Percentiles rank a stretch among this genome's conserved stretches.
Evolutionary conservation across 441 rosid species (phyloP).

Genomic region (Euphorbia schlechtendalii): DNA sequence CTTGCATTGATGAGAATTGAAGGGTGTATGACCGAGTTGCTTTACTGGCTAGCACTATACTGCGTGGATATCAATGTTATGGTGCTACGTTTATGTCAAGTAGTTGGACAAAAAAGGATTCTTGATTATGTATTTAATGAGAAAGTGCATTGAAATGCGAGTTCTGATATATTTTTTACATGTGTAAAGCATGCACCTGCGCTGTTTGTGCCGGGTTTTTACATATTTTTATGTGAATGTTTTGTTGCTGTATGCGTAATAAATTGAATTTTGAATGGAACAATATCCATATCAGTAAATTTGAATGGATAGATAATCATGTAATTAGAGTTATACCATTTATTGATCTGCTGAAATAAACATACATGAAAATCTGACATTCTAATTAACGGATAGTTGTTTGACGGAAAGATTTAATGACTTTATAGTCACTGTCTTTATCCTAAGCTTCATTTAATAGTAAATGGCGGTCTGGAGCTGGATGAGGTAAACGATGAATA

Average conservation of each 20-base stretch:
- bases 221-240: not conserved
- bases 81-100: not conserved
- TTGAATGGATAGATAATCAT: not conserved
- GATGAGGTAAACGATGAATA: not conserved
- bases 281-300: not conserved
- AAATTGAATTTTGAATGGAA: not conserved
- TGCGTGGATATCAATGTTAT: not conserved
- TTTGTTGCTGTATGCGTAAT: not conserved
- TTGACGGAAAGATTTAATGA: not conserved
- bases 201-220: not conserved
- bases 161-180: not conserved
- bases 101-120: not conserved
- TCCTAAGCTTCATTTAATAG: constrained; percentile 8
- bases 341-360: not conserved
- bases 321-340: constrained; percentile 10
- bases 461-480: not conserved
- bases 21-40: not conserved
- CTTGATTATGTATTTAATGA: not conserved
- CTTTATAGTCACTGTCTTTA: not conserved
- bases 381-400: not conserved
- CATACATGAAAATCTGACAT: constrained; percentile 1
- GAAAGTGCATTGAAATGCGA: not conserved
- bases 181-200: not conserved
- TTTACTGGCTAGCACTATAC: not conserved
- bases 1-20: not conserved